phyloP scores from a whole-genome alignment of 139 green algal species.

The Desmodesmus armatus region DNA sequence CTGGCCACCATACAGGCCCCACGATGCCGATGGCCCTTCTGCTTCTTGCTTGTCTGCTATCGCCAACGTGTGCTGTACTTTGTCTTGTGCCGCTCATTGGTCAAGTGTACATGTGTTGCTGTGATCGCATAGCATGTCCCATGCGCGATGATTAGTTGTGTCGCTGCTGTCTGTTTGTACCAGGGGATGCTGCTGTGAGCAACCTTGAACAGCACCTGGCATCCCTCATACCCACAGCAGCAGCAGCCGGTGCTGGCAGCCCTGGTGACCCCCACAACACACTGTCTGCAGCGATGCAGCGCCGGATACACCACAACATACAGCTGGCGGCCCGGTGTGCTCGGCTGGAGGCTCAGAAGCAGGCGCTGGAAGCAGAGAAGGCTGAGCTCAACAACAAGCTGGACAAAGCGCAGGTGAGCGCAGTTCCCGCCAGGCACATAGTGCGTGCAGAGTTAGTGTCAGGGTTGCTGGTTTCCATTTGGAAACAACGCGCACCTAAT shows the following conservation, averaged over 20 bases:
- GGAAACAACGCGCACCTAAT: too few species aligned
- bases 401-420: constrained; percentile 1
- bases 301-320: constrained; percentile 38
- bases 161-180: too few species aligned
- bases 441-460: too few species aligned
- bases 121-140: too few species aligned
- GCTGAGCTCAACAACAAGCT: constrained; percentile 5
- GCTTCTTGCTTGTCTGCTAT: too few species aligned
- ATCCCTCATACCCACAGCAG: not conserved
- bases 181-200: not conserved
- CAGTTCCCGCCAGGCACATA: too few species aligned
- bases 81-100: not conserved
- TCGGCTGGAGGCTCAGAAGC: constrained; percentile 20
- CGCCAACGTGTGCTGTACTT: not conserved
- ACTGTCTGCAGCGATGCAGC: constrained; percentile 30
- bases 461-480: too few species aligned
- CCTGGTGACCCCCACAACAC: too few species aligned
- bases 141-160: too few species aligned
- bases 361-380: constrained; percentile 24
- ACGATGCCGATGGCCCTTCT: too few species aligned
- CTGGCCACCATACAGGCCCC: too few species aligned
- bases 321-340: constrained; percentile 37
- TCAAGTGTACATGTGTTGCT: too few species aligned
- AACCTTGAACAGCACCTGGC: constrained; percentile 20
- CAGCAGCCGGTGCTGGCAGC: not conserved